phyloP scores from a whole-genome alignment of 2,329 filamentous ascomycete species.

The Aspergillus persii region DNA sequence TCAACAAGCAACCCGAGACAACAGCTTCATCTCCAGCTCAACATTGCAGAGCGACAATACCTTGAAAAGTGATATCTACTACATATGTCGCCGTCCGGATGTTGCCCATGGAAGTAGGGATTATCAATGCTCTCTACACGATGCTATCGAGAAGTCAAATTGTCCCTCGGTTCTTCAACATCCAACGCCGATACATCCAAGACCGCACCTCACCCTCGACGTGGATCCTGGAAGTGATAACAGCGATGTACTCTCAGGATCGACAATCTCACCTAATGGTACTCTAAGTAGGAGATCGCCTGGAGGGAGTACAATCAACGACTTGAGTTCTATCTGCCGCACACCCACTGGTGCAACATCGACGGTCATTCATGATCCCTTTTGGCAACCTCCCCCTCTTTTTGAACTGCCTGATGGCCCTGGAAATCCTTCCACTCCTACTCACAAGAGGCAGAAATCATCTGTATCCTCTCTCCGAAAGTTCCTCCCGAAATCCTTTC shows the following conservation, averaged over 20 bases:
- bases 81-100: slow-evolving; percentile 36
- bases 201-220: slow-evolving; percentile 31
- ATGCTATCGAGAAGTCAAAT: slow-evolving; percentile 25
- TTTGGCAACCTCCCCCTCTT: slow-evolving; percentile 1
- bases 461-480: slow-evolving; percentile 35
- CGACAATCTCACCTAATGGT: slow-evolving; percentile 25
- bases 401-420: slow-evolving; percentile 23
- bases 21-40: slow-evolving; percentile 32
- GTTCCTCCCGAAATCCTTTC: slow-evolving; percentile 32
- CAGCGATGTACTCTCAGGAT: slow-evolving; percentile 31
- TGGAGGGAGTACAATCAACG: slow-evolving; percentile 16
- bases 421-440: slow-evolving; percentile 18
- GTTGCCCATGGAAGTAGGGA: slow-evolving; percentile 26
- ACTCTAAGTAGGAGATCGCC: slow-evolving; percentile 15
- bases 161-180: slow-evolving; percentile 31
- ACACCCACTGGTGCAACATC: slow-evolving; percentile 30
- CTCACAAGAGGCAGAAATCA: slow-evolving; percentile 32
- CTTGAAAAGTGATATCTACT: slow-evolving; percentile 38
- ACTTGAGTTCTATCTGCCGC: slow-evolving; percentile 29
- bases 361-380: slow-evolving; percentile 20
- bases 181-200: slow-evolving; percentile 28
- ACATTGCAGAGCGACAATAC: slow-evolving; percentile 38
- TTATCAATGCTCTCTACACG: slow-evolving; percentile 21
- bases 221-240: slow-evolving; percentile 26
- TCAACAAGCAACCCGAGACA: slow-evolving; percentile 20